A percentile compares a stretch with the other conserved stretches of the same genome.
Evolutionary conservation across 179 eudicot species (phyloP).

Genomic region (Corrigiola litoralis): DNA sequence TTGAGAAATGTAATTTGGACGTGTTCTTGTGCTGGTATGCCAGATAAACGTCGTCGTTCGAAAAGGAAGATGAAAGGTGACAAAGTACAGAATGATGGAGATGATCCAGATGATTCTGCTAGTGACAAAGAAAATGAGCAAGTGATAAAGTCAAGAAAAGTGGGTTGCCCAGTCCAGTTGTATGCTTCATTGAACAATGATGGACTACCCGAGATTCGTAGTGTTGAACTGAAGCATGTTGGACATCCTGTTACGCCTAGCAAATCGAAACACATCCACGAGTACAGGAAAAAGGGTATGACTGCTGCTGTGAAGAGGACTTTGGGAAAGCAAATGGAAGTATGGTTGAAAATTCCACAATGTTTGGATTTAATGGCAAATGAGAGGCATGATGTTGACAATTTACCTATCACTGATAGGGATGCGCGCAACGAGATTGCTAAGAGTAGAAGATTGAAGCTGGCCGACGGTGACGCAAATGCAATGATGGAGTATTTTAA

Average conservation of each 20-base stretch:
- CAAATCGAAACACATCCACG: neutral
- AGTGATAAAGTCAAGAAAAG: neutral
- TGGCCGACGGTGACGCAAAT: neutral
- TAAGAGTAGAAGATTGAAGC: neutral
- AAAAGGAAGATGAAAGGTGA: no score
- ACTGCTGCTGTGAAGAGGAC: neutral
- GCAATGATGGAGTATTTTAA: neutral
- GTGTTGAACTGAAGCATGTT: neutral
- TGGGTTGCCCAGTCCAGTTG: neutral
- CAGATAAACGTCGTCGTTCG: neutral
- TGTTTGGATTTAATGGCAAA: neutral
- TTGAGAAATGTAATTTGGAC: neutral
- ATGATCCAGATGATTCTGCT: neutral
- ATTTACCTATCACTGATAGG: neutral
- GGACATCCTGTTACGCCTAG: neutral
- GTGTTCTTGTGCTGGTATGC: neutral
- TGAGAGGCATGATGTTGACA: neutral
- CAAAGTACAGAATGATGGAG: neutral
- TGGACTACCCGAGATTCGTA: neutral
- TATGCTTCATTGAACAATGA: neutral
- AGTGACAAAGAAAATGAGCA: neutral
- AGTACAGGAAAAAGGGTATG: no score
- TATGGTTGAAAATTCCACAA: neutral
- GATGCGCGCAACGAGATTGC: neutral
- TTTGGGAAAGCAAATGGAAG: neutral